phyloP scores from a whole-genome alignment of 495 filamentous ascomycete species.

The Lophium mytilinum region DNA sequence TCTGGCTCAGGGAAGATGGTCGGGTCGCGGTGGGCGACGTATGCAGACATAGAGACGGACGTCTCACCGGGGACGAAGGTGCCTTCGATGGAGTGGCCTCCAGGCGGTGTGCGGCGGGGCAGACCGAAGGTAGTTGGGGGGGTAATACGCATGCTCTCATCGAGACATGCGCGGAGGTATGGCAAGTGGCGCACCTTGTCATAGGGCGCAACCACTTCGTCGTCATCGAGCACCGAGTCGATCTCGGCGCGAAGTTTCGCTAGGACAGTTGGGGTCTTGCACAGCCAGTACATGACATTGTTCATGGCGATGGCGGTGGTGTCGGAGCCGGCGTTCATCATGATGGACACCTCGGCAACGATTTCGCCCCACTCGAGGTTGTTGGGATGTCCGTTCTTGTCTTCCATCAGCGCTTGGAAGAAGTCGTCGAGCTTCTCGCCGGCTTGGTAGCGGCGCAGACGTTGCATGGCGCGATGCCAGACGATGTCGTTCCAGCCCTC shows the following conservation, averaged over 20 bases:
- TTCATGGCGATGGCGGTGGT: constrained; percentile 29
- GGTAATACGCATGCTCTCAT: not conserved
- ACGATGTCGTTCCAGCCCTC: constrained; percentile 6
- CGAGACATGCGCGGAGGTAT: constrained; percentile 3
- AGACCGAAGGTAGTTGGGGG: not conserved
- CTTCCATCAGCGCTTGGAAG: constrained; percentile 48
- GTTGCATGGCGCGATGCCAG: not conserved
- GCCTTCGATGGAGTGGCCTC: not conserved
- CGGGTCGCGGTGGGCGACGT: not conserved
- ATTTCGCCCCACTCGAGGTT: constrained; percentile 30
- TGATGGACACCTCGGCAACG: constrained; percentile 27
- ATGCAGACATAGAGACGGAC: not conserved
- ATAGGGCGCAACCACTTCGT: constrained; percentile 37
- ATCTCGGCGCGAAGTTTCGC: constrained; percentile 15
- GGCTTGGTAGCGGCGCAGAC: constrained; percentile 31
- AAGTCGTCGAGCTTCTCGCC: constrained; percentile 52
- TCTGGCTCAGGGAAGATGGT: constrained; percentile 16
- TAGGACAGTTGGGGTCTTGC: constrained; percentile 17
- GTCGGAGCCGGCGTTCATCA: constrained; percentile 29
- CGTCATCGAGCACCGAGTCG: constrained; percentile 24
- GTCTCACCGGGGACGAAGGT: not conserved
- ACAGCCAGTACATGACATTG: constrained; percentile 23
- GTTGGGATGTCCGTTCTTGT: constrained; percentile 36
- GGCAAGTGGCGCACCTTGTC: constrained; percentile 28
- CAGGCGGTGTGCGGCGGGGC: not conserved